Base-by-base conservation (phyloP, 2,329 filamentous ascomycete genomes). In the Calonectria ilicicola region DNA sequence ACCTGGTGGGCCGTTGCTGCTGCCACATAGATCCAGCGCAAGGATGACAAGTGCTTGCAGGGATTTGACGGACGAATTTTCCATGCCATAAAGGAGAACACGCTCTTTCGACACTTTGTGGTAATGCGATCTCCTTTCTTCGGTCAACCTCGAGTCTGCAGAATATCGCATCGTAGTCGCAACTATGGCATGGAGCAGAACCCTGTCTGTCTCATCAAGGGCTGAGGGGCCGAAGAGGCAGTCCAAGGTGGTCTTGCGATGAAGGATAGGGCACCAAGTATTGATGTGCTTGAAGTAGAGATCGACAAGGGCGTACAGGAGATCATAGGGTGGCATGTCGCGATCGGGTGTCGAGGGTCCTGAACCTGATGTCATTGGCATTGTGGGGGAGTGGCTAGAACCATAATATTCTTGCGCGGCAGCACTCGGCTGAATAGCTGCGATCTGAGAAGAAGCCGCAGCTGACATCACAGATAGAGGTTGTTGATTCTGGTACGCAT, bases 241-340 rank as follows among this genome's bases (percentile, higher is more conserved):
- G 77, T 98, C 94, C 10, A 98, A 84, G 0, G 95, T 98, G 5
- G 93, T 92, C 79, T 94, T 92, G 26, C 95, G 91, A 83, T 98
- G 95, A n/a, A 98, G 86, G 27, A 98, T 97, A 0, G 96, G 95
- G 81, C 95, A 98, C 93, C 93, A 95, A 0, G 93, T 93, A 79
- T 95, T 95, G 81, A 95, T 91, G 79, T 95, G 92, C 74, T 94
- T 94, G 79, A 95, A 95, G 81, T 94, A 95, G 0, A 95, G 87
- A 77, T 95, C 93, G 8, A 93, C 93, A 14, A 95, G 84, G 2
- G 91, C 89, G 78, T 95, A 95, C 0, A 95, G 84, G 7, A 95
- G 84, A 79, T 95, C 93, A 77, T 95, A 94, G 1, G 93, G 93
- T 1, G 93, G 93, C 32, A 95, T 88, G 70, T 94, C 93, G 64